A percentile compares a stretch with the other conserved stretches of the same genome.
Conservation (phyloP, 129 eudicot species). For the Flaveria bidentis region DNA sequence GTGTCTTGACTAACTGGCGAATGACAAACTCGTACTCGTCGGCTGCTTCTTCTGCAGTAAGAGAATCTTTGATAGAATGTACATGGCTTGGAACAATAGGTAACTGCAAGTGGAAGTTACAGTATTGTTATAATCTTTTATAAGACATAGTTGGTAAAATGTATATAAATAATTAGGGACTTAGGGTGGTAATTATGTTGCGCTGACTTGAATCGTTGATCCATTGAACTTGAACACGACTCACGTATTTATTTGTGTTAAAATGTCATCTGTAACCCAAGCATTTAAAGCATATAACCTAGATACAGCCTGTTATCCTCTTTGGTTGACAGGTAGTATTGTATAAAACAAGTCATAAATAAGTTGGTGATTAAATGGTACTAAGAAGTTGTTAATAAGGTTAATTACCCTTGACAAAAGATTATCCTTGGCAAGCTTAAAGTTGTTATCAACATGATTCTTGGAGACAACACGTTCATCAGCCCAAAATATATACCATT, state of each 20-base stretch:
- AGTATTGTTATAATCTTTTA: not conserved
- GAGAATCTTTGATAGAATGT: conserved; percentile 58
- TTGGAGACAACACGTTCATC: conserved; percentile 66
- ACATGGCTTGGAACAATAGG: conserved; percentile 62
- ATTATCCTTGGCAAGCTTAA: conserved; percentile 58
- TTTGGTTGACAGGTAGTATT: too few relatives aligned
- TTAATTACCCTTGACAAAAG: conserved; percentile 54
- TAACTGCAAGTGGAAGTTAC: conserved; percentile 39
- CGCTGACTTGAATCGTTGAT: not conserved
- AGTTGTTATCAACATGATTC: conserved; percentile 63
- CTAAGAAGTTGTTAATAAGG: too few relatives aligned
- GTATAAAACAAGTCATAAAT: not conserved
- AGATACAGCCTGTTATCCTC: too few relatives aligned
- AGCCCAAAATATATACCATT: conserved; percentile 67
- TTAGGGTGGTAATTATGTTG: not conserved
- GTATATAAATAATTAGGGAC: not conserved
- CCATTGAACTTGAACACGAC: not conserved
- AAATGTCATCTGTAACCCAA: too few relatives aligned
- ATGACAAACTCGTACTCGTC: conserved; percentile 53
- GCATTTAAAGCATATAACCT: too few relatives aligned
- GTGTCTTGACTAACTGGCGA: conserved; percentile 62
- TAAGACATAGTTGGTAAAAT: not conserved
- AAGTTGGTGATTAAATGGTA: too few relatives aligned
- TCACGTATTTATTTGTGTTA: too few relatives aligned
- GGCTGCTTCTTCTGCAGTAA: conserved; percentile 62